Evolutionary conservation across 1,284 basidiomycete species (phyloP).

Genomic region (Trametes polyzona): DNA sequence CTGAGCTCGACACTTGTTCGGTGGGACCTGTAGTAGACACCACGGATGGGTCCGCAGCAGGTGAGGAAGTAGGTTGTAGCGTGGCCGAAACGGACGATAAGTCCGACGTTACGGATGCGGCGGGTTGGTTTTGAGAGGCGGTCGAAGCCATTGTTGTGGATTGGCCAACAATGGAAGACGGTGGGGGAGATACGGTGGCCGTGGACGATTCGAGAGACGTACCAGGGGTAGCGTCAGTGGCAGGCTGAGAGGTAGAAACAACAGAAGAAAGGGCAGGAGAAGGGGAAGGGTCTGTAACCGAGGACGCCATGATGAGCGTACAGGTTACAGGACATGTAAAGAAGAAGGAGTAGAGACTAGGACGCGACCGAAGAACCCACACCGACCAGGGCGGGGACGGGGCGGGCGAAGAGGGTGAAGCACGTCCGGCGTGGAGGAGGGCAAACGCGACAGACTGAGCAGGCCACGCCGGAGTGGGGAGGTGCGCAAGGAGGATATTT

Average conservation of each 20-base stretch:
- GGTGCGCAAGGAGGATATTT: slow-evolving; percentile 3
- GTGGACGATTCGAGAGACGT: slow-evolving; percentile 3
- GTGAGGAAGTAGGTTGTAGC: not conserved
- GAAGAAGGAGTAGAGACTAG: not conserved
- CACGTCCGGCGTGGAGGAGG: not conserved
- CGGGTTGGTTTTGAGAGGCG: slow-evolving; percentile 3
- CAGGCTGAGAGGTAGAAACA: slow-evolving; percentile 10
- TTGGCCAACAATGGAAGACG: slow-evolving; percentile 7
- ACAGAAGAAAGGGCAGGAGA: slow-evolving; percentile 15
- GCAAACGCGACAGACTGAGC: not conserved
- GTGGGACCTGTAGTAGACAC: not conserved
- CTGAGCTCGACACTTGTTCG: not conserved
- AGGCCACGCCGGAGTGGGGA: not conserved
- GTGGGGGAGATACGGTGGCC: not conserved
- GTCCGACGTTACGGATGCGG: slow-evolving; percentile 1
- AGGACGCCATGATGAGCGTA: slow-evolving; percentile 12
- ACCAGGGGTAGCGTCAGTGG: slow-evolving; percentile 18
- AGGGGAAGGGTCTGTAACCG: slow-evolving; percentile 6
- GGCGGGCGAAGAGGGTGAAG: not conserved
- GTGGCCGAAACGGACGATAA: not conserved
- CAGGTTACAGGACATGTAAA: not conserved
- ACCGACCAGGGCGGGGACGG: not conserved
- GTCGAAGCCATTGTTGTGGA: slow-evolving; percentile 10
- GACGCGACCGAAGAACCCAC: not conserved
- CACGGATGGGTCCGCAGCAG: not conserved